Conservation (phyloP, 2,329 filamentous ascomycete genomes). For the Botrytis fabae region DNA sequence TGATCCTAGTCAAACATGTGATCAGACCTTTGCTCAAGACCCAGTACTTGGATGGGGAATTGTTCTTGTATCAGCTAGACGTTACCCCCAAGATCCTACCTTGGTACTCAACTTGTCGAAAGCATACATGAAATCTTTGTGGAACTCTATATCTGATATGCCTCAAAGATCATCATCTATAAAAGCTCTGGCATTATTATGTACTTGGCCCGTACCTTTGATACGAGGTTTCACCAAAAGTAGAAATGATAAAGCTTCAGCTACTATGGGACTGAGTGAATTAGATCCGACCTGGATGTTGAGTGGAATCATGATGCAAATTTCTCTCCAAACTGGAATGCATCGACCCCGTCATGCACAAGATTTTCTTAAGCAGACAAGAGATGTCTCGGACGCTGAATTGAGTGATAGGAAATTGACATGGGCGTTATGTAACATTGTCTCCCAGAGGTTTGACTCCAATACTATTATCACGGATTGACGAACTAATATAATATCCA, state of each 20-base stretch:
- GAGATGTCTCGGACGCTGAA: conserved; percentile 29
- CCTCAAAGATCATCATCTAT: conserved; percentile 31
- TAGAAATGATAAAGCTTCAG: conserved; percentile 23
- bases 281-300: conserved; percentile 36
- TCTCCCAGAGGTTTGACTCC: conserved; percentile 56
- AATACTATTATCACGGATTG: no score
- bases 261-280: conserved; percentile 23
- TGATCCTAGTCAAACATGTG: conserved; percentile 53
- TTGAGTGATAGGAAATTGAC: conserved; percentile 59
- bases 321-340: conserved; percentile 36
- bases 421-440: conserved; percentile 68
- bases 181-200: conserved; percentile 37
- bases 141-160: conserved; percentile 29
- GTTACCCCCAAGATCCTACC: conserved; percentile 54
- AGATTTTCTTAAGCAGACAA: conserved; percentile 31
- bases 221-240: conserved; percentile 30
- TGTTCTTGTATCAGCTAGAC: conserved; percentile 60
- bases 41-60: conserved; percentile 71
- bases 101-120: conserved; percentile 44
- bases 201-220: conserved; percentile 38
- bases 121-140: conserved; percentile 29
- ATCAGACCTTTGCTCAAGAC: conserved; percentile 58
- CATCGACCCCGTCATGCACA: conserved; percentile 34
- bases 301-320: conserved; percentile 37
- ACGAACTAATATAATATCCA: conserved; percentile 32